Evolutionary conservation across 139 green algal genomes (phyloP).

Genomic region (Volvox africanus): DNA sequence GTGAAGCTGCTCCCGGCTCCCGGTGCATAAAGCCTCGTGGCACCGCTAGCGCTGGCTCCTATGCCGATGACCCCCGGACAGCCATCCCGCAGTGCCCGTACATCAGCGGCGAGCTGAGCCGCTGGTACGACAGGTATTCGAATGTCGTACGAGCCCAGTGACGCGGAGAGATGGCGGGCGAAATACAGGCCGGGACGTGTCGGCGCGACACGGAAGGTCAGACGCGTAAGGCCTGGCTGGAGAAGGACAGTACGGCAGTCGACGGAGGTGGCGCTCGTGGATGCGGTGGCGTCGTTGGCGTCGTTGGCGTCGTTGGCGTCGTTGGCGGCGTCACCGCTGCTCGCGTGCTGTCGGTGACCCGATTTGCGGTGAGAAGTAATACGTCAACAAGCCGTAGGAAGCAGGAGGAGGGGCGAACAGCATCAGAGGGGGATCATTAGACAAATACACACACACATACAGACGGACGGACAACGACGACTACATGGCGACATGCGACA

Average conservation of each 20-base stretch:
- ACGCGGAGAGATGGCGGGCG: conserved; percentile 1
- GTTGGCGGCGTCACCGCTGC: not conserved
- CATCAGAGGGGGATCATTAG: no score
- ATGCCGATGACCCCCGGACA: not conserved
- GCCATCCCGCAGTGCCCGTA: not conserved
- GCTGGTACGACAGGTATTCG: conserved; percentile 17
- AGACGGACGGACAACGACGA: no score
- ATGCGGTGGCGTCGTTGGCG: not conserved
- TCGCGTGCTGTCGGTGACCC: no score
- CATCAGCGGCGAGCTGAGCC: not conserved
- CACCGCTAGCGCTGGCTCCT: not conserved
- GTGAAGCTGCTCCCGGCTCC: not conserved
- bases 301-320: not conserved
- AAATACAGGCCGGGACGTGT: conserved; percentile 31
- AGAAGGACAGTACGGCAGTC: not conserved
- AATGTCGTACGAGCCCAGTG: conserved; percentile 30
- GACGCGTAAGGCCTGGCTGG: not conserved
- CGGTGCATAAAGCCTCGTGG: not conserved
- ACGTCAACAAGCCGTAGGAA: no score
- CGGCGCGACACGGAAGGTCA: conserved; percentile 32
- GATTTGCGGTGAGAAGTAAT: no score
- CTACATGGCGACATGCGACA: no score
- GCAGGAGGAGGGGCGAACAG: no score
- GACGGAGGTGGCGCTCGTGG: not conserved
- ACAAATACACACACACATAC: no score